phyloP scores from a whole-genome alignment of 2,329 filamentous ascomycete species.

The Monosporascus ibericus region DNA sequence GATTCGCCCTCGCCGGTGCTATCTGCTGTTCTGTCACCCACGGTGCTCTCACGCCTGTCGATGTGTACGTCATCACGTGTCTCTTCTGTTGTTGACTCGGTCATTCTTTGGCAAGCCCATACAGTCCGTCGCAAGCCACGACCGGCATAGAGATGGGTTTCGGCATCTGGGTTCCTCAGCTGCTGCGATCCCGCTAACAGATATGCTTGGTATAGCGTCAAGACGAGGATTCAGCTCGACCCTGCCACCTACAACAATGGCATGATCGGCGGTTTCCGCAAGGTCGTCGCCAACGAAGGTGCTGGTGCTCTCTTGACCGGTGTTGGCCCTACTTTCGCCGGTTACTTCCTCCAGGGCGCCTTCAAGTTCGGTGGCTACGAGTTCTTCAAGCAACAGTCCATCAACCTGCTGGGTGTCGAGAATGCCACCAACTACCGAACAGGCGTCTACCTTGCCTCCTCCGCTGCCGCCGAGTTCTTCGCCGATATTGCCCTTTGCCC shows the following conservation, averaged over 20 bases:
- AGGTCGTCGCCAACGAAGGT: constrained; percentile 66
- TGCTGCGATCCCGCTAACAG: too few species aligned
- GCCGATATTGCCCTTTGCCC: constrained; percentile 67
- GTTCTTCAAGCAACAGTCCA: constrained; percentile 75
- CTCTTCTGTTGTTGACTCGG: background rate
- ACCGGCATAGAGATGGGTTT: too few species aligned
- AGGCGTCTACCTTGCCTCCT: constrained; percentile 58
- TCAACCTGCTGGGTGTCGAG: constrained; percentile 62
- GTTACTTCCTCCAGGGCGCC: constrained; percentile 74
- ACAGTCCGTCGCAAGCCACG: background rate
- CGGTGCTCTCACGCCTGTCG: constrained; percentile 88
- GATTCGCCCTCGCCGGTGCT: constrained; percentile 91
- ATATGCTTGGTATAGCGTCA: constrained; percentile 48
- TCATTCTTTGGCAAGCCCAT: background rate
- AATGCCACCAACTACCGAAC: constrained; percentile 60
- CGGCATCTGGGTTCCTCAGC: too few species aligned
- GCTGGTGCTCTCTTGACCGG: constrained; percentile 67
- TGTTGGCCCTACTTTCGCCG: constrained; percentile 65
- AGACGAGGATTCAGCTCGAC: constrained; percentile 75
- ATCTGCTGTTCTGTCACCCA: constrained; percentile 95
- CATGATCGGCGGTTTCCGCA: constrained; percentile 65
- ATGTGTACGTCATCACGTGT: constrained; percentile 69
- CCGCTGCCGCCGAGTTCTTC: constrained; percentile 46
- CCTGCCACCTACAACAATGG: constrained; percentile 69
- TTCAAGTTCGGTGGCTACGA: constrained; percentile 80